These are phyloP conservation scores for Pelargonium exstipulatum DNA, from an alignment of 441 rosid species.

Conservation along the genomic window DNA sequence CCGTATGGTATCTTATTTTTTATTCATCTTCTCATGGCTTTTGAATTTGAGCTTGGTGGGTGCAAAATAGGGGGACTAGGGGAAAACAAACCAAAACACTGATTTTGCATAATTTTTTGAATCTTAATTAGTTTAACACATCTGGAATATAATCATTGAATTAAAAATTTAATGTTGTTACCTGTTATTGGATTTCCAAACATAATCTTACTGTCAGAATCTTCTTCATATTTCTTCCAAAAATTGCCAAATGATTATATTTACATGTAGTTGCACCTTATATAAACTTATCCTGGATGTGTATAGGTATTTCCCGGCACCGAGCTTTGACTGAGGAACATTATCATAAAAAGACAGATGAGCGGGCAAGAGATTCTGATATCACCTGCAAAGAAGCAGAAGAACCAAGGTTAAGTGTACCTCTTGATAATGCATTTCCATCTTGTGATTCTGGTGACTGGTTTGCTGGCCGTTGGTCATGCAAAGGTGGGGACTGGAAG, in stretches of 20 bases:
- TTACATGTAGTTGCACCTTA: neutral
- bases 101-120: neutral
- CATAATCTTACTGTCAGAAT: neutral
- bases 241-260: neutral
- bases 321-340: constrained; percentile 33
- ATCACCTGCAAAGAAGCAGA: constrained; percentile 32
- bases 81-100: neutral
- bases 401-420: constrained; percentile 39
- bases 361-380: constrained; percentile 32
- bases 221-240: neutral
- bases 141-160: no score
- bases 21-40: constrained; percentile 8
- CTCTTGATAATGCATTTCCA: constrained; percentile 33
- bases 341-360: constrained; percentile 33
- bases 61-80: neutral
- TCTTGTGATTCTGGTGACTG: constrained; percentile 53
- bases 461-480: constrained; percentile 79
- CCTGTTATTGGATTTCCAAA: neutral
- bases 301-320: constrained; percentile 49
- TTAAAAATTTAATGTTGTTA: no score
- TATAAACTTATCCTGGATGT: constrained; percentile 18
- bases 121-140: neutral
- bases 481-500: constrained; percentile 99
- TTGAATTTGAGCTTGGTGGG: no score
- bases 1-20: no score